phyloP scores from a whole-genome alignment of 768 basidiomycete genomes.

The Lentinula guzmanii region DNA sequence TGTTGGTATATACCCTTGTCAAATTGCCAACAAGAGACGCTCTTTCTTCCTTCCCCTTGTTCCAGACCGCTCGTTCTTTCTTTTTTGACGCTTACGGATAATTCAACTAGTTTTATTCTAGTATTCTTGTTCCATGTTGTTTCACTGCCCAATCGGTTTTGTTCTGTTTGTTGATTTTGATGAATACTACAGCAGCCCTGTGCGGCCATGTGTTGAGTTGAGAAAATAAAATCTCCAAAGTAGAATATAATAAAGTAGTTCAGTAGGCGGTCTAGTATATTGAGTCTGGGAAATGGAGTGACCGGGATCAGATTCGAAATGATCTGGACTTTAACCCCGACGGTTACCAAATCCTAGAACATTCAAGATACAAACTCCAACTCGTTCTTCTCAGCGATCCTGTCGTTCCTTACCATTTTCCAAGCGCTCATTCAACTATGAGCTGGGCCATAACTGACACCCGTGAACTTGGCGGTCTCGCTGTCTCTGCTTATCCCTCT shows the following conservation, averaged over 20 bases:
- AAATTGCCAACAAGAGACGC: conserved; percentile 1
- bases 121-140: neutral
- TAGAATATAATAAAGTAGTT: too few species aligned
- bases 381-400: neutral
- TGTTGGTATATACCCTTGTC: conserved; percentile 5
- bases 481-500: conserved; percentile 2
- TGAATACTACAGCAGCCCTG: neutral
- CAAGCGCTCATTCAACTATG: neutral
- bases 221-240: neutral
- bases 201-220: neutral
- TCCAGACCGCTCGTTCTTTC: neutral
- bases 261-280: too few species aligned
- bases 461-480: neutral
- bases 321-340: neutral
- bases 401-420: neutral
- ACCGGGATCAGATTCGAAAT: neutral
- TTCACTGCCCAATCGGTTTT: neutral
- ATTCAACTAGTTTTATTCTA: neutral
- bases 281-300: neutral
- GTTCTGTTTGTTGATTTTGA: neutral
- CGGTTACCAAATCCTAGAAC: neutral
- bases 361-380: neutral
- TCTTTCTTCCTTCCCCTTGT: neutral
- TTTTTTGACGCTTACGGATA: neutral
- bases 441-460: neutral